phyloP scores from a whole-genome alignment of 2,329 filamentous ascomycete species.

The Cladosporium sp. region DNA sequence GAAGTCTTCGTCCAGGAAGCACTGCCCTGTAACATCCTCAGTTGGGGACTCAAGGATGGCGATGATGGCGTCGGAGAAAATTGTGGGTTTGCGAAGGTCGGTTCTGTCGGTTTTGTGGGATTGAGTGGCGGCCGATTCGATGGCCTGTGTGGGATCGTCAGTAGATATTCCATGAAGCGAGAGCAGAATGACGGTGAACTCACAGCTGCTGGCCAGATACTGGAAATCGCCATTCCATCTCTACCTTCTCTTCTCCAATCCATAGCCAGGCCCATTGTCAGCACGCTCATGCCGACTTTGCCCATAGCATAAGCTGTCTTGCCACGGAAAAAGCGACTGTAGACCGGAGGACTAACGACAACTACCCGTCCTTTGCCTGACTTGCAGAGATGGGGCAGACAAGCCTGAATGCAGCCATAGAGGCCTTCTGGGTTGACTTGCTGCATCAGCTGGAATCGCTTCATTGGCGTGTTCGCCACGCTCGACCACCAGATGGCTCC shows the following conservation, averaged over 20 bases:
- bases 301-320: slow-evolving; percentile 79
- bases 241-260: slow-evolving; percentile 67
- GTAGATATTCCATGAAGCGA: background rate
- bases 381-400: slow-evolving; percentile 61
- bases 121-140: slow-evolving; percentile 71
- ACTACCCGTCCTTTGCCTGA: slow-evolving; percentile 58
- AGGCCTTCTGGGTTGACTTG: slow-evolving; percentile 70
- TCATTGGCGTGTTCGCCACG: slow-evolving; percentile 62
- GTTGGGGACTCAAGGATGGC: slow-evolving; percentile 63
- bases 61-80: slow-evolving; percentile 77
- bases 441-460: slow-evolving; percentile 61
- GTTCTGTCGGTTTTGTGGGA: slow-evolving; percentile 38
- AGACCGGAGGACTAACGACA: slow-evolving; percentile 80
- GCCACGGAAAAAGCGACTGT: slow-evolving; percentile 77
- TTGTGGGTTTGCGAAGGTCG: slow-evolving; percentile 43
- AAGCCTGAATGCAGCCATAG: slow-evolving; percentile 64
- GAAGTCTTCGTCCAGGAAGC: slow-evolving; percentile 79
- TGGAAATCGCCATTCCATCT: slow-evolving; percentile 69
- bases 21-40: slow-evolving; percentile 61
- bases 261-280: slow-evolving; percentile 79
- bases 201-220: slow-evolving; percentile 76
- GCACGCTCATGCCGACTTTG: slow-evolving; percentile 76
- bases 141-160: slow-evolving; percentile 43
- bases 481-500: slow-evolving; percentile 73
- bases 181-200: slow-evolving; percentile 22